phyloP scores from a whole-genome alignment of 2,329 filamentous ascomycete species.

The Fusarium pseudograminearum region DNA sequence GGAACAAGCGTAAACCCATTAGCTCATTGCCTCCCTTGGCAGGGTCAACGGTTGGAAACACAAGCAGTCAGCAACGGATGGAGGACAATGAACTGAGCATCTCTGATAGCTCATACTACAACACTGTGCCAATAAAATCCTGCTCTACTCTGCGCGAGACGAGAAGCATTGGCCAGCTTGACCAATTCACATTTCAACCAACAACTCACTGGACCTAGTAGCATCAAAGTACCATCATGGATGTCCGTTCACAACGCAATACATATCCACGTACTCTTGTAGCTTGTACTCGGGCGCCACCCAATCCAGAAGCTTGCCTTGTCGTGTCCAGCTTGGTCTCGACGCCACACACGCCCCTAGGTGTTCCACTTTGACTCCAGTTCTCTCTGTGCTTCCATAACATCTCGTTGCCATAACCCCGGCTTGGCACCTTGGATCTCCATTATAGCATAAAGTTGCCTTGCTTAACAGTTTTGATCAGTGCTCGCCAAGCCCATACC shows the following conservation, averaged over 20 bases:
- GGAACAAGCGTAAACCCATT: constrained; percentile 8
- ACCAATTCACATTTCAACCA: background rate
- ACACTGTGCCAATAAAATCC: background rate
- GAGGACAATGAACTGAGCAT: background rate
- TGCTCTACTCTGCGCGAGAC: background rate
- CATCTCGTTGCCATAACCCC: constrained; percentile 40
- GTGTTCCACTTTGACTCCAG: constrained; percentile 24
- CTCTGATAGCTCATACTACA: background rate
- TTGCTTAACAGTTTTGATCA: constrained; percentile 37
- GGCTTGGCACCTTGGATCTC: constrained; percentile 39
- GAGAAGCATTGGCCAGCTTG: background rate
- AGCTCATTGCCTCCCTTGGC: constrained; percentile 4
- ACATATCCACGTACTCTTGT: background rate
- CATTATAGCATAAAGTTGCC: constrained; percentile 30
- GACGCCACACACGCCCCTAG: constrained; percentile 31
- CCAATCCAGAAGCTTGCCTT: constrained; percentile 15
- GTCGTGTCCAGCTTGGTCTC: constrained; percentile 17
- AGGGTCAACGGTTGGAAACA: background rate
- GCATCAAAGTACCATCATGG: background rate
- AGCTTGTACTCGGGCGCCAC: background rate
- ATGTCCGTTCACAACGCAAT: background rate
- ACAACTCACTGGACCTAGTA: background rate
- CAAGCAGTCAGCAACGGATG: background rate
- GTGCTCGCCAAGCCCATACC: constrained; percentile 31
- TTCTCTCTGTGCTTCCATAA: constrained; percentile 18